phyloP scores from a whole-genome alignment of 2,329 filamentous ascomycete species.

The Dendrostoma leiphaemia region DNA sequence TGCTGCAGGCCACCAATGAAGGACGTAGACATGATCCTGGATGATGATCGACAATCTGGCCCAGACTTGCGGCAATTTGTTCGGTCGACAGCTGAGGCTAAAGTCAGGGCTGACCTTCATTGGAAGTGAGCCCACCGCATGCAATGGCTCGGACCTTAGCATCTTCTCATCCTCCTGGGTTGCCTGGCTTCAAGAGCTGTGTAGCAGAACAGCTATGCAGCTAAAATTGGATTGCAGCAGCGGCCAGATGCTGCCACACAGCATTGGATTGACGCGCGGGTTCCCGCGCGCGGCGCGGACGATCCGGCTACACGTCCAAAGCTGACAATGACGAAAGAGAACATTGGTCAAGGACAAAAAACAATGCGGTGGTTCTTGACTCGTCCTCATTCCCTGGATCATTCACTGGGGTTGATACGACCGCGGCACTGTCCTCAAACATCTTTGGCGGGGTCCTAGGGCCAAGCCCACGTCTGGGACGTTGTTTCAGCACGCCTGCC shows the following conservation, averaged over 20 bases:
- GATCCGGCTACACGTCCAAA: neutral
- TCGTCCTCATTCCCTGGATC: conserved; percentile 1
- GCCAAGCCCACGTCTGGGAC: conserved; percentile 29
- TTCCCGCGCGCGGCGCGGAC: too few species aligned
- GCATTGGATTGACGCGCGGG: too few species aligned
- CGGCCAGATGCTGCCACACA: neutral
- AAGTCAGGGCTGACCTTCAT: conserved; percentile 51
- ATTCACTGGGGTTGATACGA: conserved; percentile 17
- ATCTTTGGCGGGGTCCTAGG: conserved; percentile 24
- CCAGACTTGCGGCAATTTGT: conserved; percentile 58
- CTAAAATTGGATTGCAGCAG: neutral
- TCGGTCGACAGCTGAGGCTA: conserved; percentile 57
- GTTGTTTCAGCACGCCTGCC: conserved; percentile 33
- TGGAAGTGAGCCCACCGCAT: conserved; percentile 48
- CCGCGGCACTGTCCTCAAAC: conserved; percentile 25
- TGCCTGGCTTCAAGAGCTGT: neutral
- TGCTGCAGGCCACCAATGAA: conserved; percentile 51
- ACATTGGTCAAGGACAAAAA: neutral
- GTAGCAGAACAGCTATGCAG: neutral
- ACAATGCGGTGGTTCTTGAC: conserved; percentile 1
- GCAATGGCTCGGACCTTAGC: neutral
- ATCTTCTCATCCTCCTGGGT: too few species aligned
- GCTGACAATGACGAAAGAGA: neutral
- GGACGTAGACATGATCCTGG: conserved; percentile 42
- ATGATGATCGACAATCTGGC: conserved; percentile 41